A percentile compares a stretch with the other conserved stretches of the same genome.
Conservation (phyloP, 2,329 filamentous ascomycete genomes). For the Epichloe uncinata region DNA sequence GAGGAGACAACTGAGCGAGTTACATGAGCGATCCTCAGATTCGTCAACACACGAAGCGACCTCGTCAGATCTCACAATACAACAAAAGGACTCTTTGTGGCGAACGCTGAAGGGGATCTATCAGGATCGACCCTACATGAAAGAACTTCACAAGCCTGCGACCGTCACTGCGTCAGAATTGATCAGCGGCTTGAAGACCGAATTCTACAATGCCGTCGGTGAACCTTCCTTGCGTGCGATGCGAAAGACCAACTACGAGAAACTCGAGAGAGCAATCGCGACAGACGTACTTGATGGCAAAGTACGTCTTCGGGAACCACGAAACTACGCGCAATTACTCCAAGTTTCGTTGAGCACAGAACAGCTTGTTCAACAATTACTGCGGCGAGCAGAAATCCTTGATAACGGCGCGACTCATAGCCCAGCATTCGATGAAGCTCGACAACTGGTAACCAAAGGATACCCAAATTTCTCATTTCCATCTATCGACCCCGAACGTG, state of each 20-base stretch:
- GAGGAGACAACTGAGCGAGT: conserved; percentile 29
- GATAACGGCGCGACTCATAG: conserved; percentile 11
- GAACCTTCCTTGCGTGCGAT: conserved; percentile 10
- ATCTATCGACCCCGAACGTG: conserved; percentile 14
- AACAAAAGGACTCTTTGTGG: conserved; percentile 22
- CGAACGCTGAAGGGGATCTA: conserved; percentile 17
- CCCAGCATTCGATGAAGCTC: conserved; percentile 18
- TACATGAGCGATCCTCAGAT: conserved; percentile 20
- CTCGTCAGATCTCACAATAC: conserved; percentile 9
- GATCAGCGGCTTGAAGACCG: conserved; percentile 13
- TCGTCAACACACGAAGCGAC: conserved; percentile 5
- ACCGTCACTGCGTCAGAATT: conserved; percentile 15
- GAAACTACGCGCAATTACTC: conserved; percentile 15
- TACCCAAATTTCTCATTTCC: conserved; percentile 15
- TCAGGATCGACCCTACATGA: conserved; percentile 21
- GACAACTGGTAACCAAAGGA: conserved; percentile 8
- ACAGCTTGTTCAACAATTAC: conserved; percentile 17
- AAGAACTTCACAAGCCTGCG: conserved; percentile 20
- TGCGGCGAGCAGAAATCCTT: conserved; percentile 14
- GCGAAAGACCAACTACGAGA: conserved; percentile 16
- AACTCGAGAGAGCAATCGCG: conserved; percentile 16
- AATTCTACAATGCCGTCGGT: conserved; percentile 17
- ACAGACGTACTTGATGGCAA: conserved; percentile 14
- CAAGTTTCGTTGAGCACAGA: conserved; percentile 14
- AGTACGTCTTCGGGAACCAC: conserved; percentile 11